Evolutionary conservation across 805 yeast genomes (phyloP), one percentile per base, ranked within the genome.

Genomic region (Zygoascus bituminiphila): DNA sequence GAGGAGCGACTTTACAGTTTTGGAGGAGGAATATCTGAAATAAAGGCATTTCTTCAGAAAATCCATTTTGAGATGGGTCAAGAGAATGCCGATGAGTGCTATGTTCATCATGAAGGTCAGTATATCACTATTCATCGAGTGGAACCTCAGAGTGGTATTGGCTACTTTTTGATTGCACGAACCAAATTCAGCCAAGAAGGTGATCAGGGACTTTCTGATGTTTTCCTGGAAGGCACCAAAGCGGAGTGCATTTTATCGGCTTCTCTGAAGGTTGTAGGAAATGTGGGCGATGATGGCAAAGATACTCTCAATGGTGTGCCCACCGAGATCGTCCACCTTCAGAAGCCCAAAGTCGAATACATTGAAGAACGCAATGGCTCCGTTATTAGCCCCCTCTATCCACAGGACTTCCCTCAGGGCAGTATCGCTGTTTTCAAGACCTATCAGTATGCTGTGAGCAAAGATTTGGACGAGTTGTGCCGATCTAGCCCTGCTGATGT

Each of bases 31-130:
- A 89, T 91, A 59, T 81, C 87, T 4, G 67, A 71, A 45, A 82
- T 85, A n/a, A 93, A 89, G 64, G 45, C 54, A 10, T 51, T 58
- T 9, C 56, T 69, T 41, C 63, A 66, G 45, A 54, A 57, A 15
- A 54, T 68, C 23, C 74, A 69, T 52, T 55, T 54, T 37, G 59
- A 65, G 44, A 61, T 70, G 61, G 72, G 70, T 21, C 59, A 66
- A 14, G 73, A 70, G 47, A 69, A 72, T 38, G 94, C 86, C 54
- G 85, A 85, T 57, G 97, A 91, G 65, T 88, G 86, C 84, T 91
- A 86, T 63, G 85, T 91, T 37, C 97, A 91, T 61, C 96, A 86
- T 59, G 95, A 88, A 54, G 96, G 86, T 12, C 95, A 89, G 63
- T 91, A 75, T 63, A 86, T 91, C 50, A 89, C 97, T 0, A 80